Evolutionary conservation across 768 basidiomycete genomes (phyloP).

Genomic region (Pulveroboletus frians): DNA sequence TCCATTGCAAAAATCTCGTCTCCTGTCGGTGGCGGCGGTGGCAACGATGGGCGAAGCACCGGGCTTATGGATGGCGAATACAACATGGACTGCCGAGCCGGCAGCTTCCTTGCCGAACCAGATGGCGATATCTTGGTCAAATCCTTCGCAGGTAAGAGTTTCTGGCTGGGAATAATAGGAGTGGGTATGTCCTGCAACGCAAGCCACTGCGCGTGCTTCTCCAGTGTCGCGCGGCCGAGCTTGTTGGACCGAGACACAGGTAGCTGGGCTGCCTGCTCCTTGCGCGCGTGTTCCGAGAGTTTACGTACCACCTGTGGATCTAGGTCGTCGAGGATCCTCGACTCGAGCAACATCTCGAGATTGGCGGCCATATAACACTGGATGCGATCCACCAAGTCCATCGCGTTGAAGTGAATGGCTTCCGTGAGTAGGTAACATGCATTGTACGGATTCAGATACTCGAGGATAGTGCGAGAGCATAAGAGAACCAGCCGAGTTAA

Average conservation of each 20-base stretch:
- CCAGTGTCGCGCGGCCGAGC: slow-evolving; percentile 51
- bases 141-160: slow-evolving; percentile 20
- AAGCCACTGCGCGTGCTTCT: slow-evolving; percentile 67
- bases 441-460: slow-evolving; percentile 65
- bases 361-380: slow-evolving; percentile 78
- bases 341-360: slow-evolving; percentile 83
- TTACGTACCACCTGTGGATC: slow-evolving; percentile 58
- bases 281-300: slow-evolving; percentile 53
- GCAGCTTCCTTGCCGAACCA: slow-evolving; percentile 13
- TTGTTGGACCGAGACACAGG: slow-evolving; percentile 57
- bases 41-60: slow-evolving; percentile 15
- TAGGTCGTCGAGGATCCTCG: slow-evolving; percentile 73
- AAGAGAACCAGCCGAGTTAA: slow-evolving; percentile 80
- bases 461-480: slow-evolving; percentile 73
- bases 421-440: slow-evolving; percentile 77
- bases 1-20: slow-evolving; percentile 87
- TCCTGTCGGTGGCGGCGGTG: slow-evolving; percentile 19
- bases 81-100: not conserved
- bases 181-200: slow-evolving; percentile 60
- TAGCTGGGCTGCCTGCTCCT: slow-evolving; percentile 59
- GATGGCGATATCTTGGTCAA: slow-evolving; percentile 32
- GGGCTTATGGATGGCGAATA: slow-evolving; percentile 21
- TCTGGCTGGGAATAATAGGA: slow-evolving; percentile 39
- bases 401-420: slow-evolving; percentile 72
- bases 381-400: slow-evolving; percentile 60